phyloP scores from a whole-genome alignment of 495 filamentous ascomycete species.

The Tuber indicum region DNA sequence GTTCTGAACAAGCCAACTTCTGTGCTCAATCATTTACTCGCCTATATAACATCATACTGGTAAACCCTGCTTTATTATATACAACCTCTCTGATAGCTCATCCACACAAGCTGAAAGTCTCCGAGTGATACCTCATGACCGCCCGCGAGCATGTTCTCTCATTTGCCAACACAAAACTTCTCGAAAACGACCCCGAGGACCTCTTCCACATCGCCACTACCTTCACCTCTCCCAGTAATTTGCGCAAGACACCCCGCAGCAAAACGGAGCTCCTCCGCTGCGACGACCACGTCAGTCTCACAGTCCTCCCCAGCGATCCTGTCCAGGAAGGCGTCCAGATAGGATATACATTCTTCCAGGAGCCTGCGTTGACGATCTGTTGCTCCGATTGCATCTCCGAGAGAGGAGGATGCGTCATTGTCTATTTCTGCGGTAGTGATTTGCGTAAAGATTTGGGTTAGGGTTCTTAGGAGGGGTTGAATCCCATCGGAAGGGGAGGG shows the following conservation, averaged over 20 bases:
- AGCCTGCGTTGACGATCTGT: conserved; percentile 82
- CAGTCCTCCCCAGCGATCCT: conserved; percentile 45
- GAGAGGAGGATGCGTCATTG: conserved; percentile 40
- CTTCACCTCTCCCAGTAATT: conserved; percentile 79
- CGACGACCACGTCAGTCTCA: conserved; percentile 75
- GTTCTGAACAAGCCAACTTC: neutral
- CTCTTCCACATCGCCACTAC: conserved; percentile 88
- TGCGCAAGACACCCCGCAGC: conserved; percentile 73
- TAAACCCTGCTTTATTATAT: neutral
- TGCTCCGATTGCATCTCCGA: conserved; percentile 72
- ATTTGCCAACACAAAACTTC: conserved; percentile 55
- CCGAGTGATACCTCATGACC: neutral
- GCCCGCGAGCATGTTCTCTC: neutral
- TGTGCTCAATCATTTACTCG: neutral
- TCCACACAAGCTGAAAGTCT: neutral
- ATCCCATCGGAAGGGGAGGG: conserved; percentile 49
- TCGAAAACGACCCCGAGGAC: conserved; percentile 97
- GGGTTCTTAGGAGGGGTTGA: conserved; percentile 57
- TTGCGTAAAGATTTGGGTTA: conserved; percentile 61
- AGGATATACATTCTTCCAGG: conserved; percentile 60
- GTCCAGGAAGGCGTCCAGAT: conserved; percentile 64
- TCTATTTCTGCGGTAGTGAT: conserved; percentile 58
- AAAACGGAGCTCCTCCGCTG: conserved; percentile 80
- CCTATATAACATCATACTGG: neutral
- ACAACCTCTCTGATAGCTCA: neutral